phyloP scores from a whole-genome alignment of 345 rosid genomes.

The Corchorus olitorius region DNA sequence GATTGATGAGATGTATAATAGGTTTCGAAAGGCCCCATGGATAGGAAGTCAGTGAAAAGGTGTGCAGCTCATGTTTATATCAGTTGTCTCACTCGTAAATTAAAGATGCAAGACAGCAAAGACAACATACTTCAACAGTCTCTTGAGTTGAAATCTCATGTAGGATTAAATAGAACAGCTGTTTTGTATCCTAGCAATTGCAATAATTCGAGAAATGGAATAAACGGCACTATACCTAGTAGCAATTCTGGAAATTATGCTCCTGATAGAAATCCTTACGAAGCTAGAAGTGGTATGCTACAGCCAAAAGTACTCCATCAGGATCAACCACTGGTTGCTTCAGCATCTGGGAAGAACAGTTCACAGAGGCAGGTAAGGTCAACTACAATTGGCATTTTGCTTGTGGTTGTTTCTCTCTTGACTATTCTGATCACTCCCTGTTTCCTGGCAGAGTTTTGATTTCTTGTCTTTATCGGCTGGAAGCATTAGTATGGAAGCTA shows the following conservation, averaged over 20 bases:
- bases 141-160: conserved; percentile 36
- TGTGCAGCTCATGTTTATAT: conserved; percentile 70
- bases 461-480: conserved; percentile 66
- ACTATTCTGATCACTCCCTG: conserved; percentile 23
- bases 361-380: conserved; percentile 51
- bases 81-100: conserved; percentile 51
- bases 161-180: conserved; percentile 36
- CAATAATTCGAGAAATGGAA: conserved; percentile 25
- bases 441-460: conserved; percentile 51
- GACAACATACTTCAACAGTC: conserved; percentile 28
- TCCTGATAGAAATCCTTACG: conserved; percentile 27
- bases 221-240: conserved; percentile 21
- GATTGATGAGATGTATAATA: conserved; percentile 30
- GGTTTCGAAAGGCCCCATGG: conserved; percentile 34
- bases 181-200: conserved; percentile 29
- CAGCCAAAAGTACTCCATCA: conserved; percentile 31
- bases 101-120: conserved; percentile 41
- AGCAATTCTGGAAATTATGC: conserved; percentile 9
- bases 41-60: conserved; percentile 48
- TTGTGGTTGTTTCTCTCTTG: conserved; percentile 8
- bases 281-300: conserved; percentile 31
- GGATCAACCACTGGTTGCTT: conserved; percentile 29
- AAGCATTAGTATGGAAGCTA: conserved; percentile 28
- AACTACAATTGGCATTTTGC: conserved; percentile 12
- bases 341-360: conserved; percentile 27